These are phyloP conservation scores for Aspergillus sp. DNA, from an alignment of 2,329 filamentous ascomycete species.

Conservation along the genomic window DNA sequence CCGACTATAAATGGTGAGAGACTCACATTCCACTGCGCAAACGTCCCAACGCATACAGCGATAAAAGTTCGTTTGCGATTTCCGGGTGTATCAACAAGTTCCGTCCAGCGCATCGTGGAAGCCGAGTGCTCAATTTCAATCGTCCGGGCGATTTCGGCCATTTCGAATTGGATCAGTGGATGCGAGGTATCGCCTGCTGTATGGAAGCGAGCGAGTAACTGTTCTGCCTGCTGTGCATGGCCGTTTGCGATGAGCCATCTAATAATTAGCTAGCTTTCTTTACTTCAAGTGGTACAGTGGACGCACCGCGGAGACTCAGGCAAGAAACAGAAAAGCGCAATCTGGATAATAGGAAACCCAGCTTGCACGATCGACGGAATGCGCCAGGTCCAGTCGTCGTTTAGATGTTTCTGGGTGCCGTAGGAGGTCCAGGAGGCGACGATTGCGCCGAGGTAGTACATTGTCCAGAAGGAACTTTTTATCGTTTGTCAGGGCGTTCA, in stretches of 20 bases:
- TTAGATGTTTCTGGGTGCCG: constrained; percentile 13
- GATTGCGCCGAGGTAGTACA: constrained; percentile 15
- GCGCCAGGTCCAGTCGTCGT: constrained; percentile 19
- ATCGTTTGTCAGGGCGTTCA: too few relatives aligned
- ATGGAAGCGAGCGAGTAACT: constrained; percentile 15
- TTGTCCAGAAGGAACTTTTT: constrained; percentile 9
- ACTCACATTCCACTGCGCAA: constrained; percentile 21
- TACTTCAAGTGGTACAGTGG: not conserved
- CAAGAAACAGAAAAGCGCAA: constrained; percentile 14
- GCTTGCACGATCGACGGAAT: constrained; percentile 17
- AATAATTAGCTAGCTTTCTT: not conserved
- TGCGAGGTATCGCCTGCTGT: constrained; percentile 12
- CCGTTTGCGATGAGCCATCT: constrained; percentile 22
- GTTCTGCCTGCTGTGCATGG: constrained; percentile 11
- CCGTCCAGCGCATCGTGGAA: constrained; percentile 9
- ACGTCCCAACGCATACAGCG: constrained; percentile 13
- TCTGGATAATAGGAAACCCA: constrained; percentile 13
- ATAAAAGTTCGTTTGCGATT: constrained; percentile 23
- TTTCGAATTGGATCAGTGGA: constrained; percentile 18
- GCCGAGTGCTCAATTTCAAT: constrained; percentile 16
- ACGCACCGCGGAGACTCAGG: constrained; percentile 15
- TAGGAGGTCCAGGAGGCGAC: constrained; percentile 11
- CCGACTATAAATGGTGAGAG: not conserved
- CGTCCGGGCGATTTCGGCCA: constrained; percentile 15
- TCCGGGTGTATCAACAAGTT: constrained; percentile 12